Base-by-base conservation (phyloP, 305 asterid genomes). In the Fraxinus albicans region DNA sequence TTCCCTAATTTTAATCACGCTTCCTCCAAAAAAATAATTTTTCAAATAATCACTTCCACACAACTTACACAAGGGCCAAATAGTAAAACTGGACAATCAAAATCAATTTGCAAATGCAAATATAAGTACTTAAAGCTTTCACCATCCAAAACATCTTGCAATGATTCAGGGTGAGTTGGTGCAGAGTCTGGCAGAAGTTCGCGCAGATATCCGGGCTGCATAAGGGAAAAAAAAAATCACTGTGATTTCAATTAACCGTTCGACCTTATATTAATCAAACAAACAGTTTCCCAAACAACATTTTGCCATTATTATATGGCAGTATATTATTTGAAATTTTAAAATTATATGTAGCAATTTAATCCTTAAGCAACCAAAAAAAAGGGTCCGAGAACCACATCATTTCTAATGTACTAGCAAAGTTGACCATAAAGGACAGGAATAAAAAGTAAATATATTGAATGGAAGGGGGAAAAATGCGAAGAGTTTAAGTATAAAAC, bases 201-300 rank as follows among this genome's bases (percentile, higher is more conserved):
- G 1, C 93, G 96, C 73, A 96, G 94, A 90, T 96, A 96, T 33
- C 99, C 99, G 47, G 99, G 99, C 99, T 96, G 88, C 85, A 89
- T 13, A 73, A 65, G 67, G 79, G 58, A 75, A 63, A 78, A 33
- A 73, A 78, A 36, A 17, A 81, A 83, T 40, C 75, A 87, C 67
- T 58, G 58, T 76, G 70, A 10, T 44, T 63, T 44, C 15, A 29
- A 67, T 67, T 27, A 13, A 33, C 73, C 2, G 17, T 23, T 65
- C 17, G 29, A 25, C 34, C 8, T 65, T 65, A 58, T 65, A 69
- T 13, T 69, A 29, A 69, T 69, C 40, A 69, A 31, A 69, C 23
- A 12, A 27, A 69, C 10, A 69, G 10, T 69, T 13, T 13, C 40
- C 38, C 38, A 12, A 6, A 29, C 27, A 34, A 67, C 3, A 69